Evolutionary conservation across 1,284 basidiomycete genomes (phyloP).

Genomic region (Singerocomus rubriflavus): DNA sequence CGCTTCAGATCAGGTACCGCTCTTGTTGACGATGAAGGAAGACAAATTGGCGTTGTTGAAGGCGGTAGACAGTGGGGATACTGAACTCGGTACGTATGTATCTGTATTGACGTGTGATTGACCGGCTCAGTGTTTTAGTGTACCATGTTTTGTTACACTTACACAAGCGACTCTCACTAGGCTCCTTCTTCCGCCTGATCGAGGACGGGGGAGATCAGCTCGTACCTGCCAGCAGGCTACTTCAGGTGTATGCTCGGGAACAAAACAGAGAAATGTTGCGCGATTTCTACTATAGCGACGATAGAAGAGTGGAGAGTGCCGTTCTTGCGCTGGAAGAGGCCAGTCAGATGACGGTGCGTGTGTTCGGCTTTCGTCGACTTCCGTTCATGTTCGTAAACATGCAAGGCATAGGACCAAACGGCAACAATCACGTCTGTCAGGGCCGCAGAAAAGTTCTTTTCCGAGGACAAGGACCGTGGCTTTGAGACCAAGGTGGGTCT

Average conservation of each 20-base stretch:
- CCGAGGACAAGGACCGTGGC: slow-evolving; percentile 85
- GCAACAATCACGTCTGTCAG: slow-evolving; percentile 73
- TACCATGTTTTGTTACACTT: slow-evolving; percentile 89
- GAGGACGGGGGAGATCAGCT: slow-evolving; percentile 82
- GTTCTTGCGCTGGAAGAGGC: slow-evolving; percentile 85
- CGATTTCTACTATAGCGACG: slow-evolving; percentile 98
- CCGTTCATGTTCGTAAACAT: slow-evolving; percentile 4
- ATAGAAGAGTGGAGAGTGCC: slow-evolving; percentile 90
- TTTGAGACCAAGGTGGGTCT: slow-evolving; percentile 84
- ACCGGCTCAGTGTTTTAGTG: slow-evolving; percentile 46
- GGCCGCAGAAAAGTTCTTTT: slow-evolving; percentile 88
- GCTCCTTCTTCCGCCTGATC: slow-evolving; percentile 92
- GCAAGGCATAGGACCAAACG: slow-evolving; percentile 55
- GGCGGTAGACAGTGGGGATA: slow-evolving; percentile 93
- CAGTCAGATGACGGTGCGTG: slow-evolving; percentile 52
- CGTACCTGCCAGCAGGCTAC: slow-evolving; percentile 67
- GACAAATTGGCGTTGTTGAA: slow-evolving; percentile 86
- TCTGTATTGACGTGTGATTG: background rate
- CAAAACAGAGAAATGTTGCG: slow-evolving; percentile 89
- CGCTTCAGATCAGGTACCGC: slow-evolving; percentile 91
- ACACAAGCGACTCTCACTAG: slow-evolving; percentile 79
- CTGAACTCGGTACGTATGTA: slow-evolving; percentile 74
- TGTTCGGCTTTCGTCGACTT: background rate
- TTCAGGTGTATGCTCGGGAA: slow-evolving; percentile 87
- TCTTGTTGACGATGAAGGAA: slow-evolving; percentile 93